Percentiles rank a stretch among this genome's conserved stretches.
Evolutionary conservation across 1,284 basidiomycete genomes (phyloP).

Genomic region (Cryptococcus depauperatus): DNA sequence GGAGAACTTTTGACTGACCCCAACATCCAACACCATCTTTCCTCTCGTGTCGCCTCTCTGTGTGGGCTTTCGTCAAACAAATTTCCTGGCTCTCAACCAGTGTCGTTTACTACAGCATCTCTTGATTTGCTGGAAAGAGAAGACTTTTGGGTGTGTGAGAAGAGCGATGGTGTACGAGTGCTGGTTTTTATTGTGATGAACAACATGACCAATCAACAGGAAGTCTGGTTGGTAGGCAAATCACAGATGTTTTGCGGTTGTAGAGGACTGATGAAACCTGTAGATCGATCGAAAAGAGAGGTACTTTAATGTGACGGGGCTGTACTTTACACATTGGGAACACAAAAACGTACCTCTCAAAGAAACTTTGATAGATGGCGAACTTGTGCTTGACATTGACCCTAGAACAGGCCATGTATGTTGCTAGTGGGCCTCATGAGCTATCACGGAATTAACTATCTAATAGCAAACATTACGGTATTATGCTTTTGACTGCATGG

Average conservation of each 20-base stretch:
- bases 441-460: slow-evolving; percentile 2
- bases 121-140: slow-evolving; percentile 66
- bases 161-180: slow-evolving; percentile 95
- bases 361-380: slow-evolving; percentile 85
- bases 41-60: slow-evolving; percentile 55
- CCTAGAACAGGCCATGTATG: slow-evolving; percentile 59
- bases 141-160: slow-evolving; percentile 99
- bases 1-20: slow-evolving; percentile 42
- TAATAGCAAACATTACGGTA: slow-evolving; percentile 67
- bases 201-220: slow-evolving; percentile 54
- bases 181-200: slow-evolving; percentile 67
- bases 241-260: not conserved
- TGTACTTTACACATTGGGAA: slow-evolving; percentile 84
- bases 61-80: slow-evolving; percentile 53
- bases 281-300: slow-evolving; percentile 93
- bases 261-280: not conserved
- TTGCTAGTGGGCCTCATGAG: slow-evolving; percentile 3
- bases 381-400: slow-evolving; percentile 86
- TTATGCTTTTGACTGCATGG: slow-evolving; percentile 88
- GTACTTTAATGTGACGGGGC: slow-evolving; percentile 64
- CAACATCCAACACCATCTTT: slow-evolving; percentile 56
- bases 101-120: slow-evolving; percentile 69
- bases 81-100: slow-evolving; percentile 90
- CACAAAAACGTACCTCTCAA: slow-evolving; percentile 57
- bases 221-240: slow-evolving; percentile 63